Conservation (phyloP, 805 yeast genomes). For the Candida endomychidarum region DNA sequence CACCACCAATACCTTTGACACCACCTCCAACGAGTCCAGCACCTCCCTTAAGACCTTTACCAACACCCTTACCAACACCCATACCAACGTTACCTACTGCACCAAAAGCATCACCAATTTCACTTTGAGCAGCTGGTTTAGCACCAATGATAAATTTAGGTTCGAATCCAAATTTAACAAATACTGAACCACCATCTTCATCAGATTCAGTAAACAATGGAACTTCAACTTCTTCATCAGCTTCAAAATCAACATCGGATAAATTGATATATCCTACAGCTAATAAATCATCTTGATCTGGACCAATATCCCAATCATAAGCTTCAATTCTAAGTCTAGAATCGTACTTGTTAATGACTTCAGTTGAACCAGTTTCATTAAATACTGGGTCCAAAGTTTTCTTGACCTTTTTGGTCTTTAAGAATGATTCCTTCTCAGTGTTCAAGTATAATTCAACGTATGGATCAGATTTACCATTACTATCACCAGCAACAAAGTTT, state of each 20-base stretch:
- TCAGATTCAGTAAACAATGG: constrained; percentile 52
- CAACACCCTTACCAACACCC: constrained; percentile 42
- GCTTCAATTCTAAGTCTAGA: constrained; percentile 58
- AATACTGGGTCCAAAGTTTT: constrained; percentile 89
- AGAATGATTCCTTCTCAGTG: constrained; percentile 55
- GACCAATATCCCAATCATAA: constrained; percentile 93
- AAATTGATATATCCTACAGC: constrained; percentile 65
- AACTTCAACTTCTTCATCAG: constrained; percentile 54
- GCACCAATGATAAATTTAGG: constrained; percentile 67
- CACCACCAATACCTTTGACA: constrained; percentile 33
- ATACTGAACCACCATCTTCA: constrained; percentile 63
- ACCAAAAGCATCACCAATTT: constrained; percentile 36
- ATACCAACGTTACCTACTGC: constrained; percentile 45
- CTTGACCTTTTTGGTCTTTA: constrained; percentile 77
- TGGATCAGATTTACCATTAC: constrained; percentile 93
- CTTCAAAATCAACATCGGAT: constrained; percentile 32
- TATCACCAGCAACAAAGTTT: constrained; percentile 79
- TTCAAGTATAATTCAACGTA: constrained; percentile 69
- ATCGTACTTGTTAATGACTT: constrained; percentile 60
- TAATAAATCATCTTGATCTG: constrained; percentile 77
- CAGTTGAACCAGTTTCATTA: constrained; percentile 67
- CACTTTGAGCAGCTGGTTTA: constrained; percentile 19
- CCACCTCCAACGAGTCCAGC: constrained; percentile 17
- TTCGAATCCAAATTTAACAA: constrained; percentile 58
- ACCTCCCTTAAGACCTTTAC: constrained; percentile 35